Evolutionary conservation across 768 basidiomycete species (phyloP).

Genomic region (Amanita phalloides): DNA sequence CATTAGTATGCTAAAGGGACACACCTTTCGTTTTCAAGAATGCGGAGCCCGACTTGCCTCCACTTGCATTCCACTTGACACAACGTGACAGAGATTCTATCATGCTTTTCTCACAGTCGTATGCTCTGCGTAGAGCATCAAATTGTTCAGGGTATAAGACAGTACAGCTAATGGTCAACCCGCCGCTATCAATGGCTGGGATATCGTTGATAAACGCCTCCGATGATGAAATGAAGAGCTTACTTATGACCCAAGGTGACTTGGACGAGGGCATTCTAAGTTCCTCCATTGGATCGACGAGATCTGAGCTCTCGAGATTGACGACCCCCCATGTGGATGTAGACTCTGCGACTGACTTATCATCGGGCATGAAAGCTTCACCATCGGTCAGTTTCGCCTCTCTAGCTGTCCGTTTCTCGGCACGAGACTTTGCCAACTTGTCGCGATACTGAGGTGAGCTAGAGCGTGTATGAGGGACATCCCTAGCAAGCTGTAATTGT

Average conservation of each 20-base stretch:
- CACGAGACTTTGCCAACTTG: constrained; percentile 65
- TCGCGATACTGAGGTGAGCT: constrained; percentile 81
- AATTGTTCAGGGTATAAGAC: constrained; percentile 97
- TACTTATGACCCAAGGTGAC: constrained; percentile 75
- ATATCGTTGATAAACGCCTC: neutral
- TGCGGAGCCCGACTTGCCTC: constrained; percentile 94
- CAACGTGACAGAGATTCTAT: constrained; percentile 90
- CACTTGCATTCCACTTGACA: constrained; percentile 91
- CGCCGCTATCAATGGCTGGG: constrained; percentile 82
- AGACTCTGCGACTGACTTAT: constrained; percentile 70
- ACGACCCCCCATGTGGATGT: constrained; percentile 91
- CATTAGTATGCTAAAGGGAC: constrained; percentile 5
- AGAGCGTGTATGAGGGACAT: neutral
- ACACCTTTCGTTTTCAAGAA: constrained; percentile 92
- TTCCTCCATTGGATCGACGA: constrained; percentile 66
- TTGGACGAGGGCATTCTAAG: constrained; percentile 67
- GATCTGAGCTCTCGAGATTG: constrained; percentile 61
- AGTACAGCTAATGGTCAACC: constrained; percentile 85
- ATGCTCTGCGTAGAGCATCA: constrained; percentile 83
- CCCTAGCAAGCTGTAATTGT: constrained; percentile 1
- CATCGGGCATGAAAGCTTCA: constrained; percentile 92
- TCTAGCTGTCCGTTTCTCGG: constrained; percentile 61
- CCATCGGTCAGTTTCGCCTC: constrained; percentile 49
- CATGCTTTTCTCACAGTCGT: constrained; percentile 90
- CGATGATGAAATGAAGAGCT: constrained; percentile 16